Conservation (phyloP, 179 eudicot genomes). For the Pouteria campechiana region DNA sequence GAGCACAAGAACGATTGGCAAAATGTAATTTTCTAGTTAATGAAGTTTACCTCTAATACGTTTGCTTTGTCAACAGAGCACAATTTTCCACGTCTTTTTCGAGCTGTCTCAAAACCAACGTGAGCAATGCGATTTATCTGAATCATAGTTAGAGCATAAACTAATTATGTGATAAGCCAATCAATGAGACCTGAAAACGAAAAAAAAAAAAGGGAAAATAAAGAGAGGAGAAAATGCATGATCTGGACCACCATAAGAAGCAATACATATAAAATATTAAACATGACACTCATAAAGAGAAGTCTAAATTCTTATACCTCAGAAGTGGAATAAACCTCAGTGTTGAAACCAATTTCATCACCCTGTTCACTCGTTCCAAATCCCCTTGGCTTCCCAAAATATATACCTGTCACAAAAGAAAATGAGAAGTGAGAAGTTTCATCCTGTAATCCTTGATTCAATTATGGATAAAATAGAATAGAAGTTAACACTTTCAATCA, state of each 20-base stretch:
- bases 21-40: no score
- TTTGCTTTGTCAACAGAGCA: slow-evolving; percentile 99
- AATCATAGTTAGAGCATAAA: no score
- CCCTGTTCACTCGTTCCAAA: slow-evolving; percentile 69
- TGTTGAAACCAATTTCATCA: slow-evolving; percentile 84
- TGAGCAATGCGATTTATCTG: slow-evolving; percentile 98
- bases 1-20: no score
- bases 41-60: slow-evolving; percentile 79
- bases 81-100: slow-evolving; percentile 81
- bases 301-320: no score
- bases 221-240: no score
- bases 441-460: background rate
- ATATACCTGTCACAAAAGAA: slow-evolving; percentile 44
- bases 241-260: no score
- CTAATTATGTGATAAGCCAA: no score
- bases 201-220: no score
- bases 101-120: slow-evolving; percentile 89
- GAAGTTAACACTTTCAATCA: background rate
- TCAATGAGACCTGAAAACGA: no score
- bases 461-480: background rate
- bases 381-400: slow-evolving; percentile 97
- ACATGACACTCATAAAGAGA: no score
- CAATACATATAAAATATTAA: no score
- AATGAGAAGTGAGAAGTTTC: background rate
- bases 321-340: slow-evolving; percentile 74